Base-by-base conservation (phyloP, 345 rosid species). In the Citrus unshiu region DNA sequence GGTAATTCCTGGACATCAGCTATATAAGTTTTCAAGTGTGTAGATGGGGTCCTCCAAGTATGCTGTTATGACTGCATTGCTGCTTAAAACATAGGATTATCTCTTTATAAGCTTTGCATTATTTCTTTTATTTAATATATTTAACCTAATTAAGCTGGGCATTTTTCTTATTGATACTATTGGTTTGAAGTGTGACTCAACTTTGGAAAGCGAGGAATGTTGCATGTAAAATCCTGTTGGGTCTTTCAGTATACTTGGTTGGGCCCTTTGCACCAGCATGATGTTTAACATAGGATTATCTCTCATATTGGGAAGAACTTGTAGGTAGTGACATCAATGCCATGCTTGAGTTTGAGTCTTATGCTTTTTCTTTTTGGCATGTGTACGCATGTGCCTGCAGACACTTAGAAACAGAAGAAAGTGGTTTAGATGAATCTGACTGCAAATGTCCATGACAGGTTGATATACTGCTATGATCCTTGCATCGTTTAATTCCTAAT, bases 1-100 rank as follows among this genome's bases (percentile, higher is more conserved):
- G 97, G 97, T 93, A 84, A 79, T 68, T 62, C 67, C 34, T 29
- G 25, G 57, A 22, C 22, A 4, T 37, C 25, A n/a, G 10, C 78
- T 64, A 49, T 60, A 69, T 22, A 49, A 30, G 62, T 68, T 29
- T 69, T 69, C 70, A 68, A 69, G 46, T 67, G 56, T 51, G 70
- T 49, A n/a, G 69, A 51, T 68, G 22, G 61, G 64, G 64, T 77
- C 62, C 56, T 73, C 57, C 46, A 68, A 56, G 16, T 49, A n/a
- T 68, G 68, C 51, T 22, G 4, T 49, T 64, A 32, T 46, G 24
- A 66, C 63, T 57, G 79, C 71, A 78, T 73, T 71, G 1, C 14
- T 40, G 37, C 67, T 72, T 67, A 27, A 68, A 61, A 40, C 58
- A 9, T 32, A 29, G 30, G 30, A 29, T 29, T 29, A 29, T 29